These are phyloP conservation scores for Neurospora tetraspora DNA, from an alignment of 495 filamentous ascomycete species.

Conservation along the genomic window DNA sequence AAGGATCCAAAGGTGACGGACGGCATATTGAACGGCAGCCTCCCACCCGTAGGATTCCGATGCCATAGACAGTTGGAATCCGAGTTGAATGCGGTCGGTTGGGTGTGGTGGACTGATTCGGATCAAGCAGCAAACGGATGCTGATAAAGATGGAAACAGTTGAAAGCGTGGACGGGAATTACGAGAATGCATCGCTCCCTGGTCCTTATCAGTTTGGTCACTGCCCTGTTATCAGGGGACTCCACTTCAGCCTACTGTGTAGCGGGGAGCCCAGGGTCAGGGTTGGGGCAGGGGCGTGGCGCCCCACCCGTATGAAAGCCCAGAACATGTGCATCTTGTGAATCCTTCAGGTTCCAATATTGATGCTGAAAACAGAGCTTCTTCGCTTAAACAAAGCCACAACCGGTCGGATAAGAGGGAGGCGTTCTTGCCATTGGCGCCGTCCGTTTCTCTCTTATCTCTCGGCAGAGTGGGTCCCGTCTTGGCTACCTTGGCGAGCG, in stretches of 20 bases:
- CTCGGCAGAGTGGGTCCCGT: constrained; percentile 3
- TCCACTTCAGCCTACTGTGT: not conserved
- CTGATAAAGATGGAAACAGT: not conserved
- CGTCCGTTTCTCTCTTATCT: constrained; percentile 3
- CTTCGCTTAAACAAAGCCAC: not conserved
- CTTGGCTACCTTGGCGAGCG: not conserved
- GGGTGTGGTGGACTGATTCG: not conserved
- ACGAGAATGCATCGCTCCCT: constrained; percentile 1
- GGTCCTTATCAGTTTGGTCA: constrained; percentile 1
- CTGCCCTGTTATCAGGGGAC: not conserved
- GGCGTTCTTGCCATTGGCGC: not conserved
- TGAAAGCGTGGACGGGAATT: not conserved
- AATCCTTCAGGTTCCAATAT: not conserved
- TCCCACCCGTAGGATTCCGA: not conserved
- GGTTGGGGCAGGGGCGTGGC: not conserved
- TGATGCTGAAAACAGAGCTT: not conserved
- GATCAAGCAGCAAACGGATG: not conserved
- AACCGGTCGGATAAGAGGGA: not conserved
- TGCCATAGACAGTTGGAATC: not conserved
- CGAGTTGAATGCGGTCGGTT: not conserved
- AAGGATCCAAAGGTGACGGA: no score
- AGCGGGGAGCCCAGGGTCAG: not conserved
- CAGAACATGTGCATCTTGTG: not conserved
- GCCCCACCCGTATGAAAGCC: not conserved
- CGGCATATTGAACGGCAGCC: not conserved